Conservation (phyloP, 352 stramenopile species). For the Globisporangium okanoganense region DNA sequence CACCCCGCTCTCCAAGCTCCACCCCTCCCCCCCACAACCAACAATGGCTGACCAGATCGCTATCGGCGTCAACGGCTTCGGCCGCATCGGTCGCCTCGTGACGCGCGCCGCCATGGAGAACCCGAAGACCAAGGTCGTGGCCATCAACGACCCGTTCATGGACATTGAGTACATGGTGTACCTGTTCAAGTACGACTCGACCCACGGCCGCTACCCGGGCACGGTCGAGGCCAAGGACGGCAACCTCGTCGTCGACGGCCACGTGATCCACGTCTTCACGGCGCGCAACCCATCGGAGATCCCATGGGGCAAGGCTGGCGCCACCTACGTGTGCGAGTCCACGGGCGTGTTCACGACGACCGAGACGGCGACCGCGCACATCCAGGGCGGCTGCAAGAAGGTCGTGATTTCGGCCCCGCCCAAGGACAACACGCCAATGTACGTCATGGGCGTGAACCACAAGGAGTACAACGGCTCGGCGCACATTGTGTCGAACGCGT, state of each 20-base stretch:
- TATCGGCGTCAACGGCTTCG: slow-evolving; percentile 58
- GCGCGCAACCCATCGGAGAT: slow-evolving; percentile 61
- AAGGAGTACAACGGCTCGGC: slow-evolving; percentile 85
- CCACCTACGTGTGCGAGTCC: slow-evolving; percentile 95
- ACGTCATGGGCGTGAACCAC: slow-evolving; percentile 95
- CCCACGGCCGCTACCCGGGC: slow-evolving; percentile 90
- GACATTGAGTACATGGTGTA: slow-evolving; percentile 80
- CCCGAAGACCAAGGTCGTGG: slow-evolving; percentile 44
- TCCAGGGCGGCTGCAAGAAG: slow-evolving; percentile 93
- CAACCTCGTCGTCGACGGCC: slow-evolving; percentile 57
- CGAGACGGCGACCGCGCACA: slow-evolving; percentile 80
- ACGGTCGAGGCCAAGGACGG: slow-evolving; percentile 85
- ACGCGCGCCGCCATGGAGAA: slow-evolving; percentile 41
- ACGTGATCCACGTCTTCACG: slow-evolving; percentile 41
- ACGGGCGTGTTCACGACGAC: slow-evolving; percentile 94
- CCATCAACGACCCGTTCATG: slow-evolving; percentile 64
- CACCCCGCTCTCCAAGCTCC: neutral
- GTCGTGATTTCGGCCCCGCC: slow-evolving; percentile 96
- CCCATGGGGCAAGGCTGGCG: slow-evolving; percentile 72
- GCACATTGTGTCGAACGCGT: slow-evolving; percentile 79
- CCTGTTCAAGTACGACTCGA: slow-evolving; percentile 97
- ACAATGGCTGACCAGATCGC: slow-evolving; percentile 34
- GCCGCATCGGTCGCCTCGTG: slow-evolving; percentile 53
- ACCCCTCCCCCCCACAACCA: neutral
- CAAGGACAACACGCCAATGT: slow-evolving; percentile 93